Conservation (phyloP, 306 rosid species). For the Sicyos edulis region DNA sequence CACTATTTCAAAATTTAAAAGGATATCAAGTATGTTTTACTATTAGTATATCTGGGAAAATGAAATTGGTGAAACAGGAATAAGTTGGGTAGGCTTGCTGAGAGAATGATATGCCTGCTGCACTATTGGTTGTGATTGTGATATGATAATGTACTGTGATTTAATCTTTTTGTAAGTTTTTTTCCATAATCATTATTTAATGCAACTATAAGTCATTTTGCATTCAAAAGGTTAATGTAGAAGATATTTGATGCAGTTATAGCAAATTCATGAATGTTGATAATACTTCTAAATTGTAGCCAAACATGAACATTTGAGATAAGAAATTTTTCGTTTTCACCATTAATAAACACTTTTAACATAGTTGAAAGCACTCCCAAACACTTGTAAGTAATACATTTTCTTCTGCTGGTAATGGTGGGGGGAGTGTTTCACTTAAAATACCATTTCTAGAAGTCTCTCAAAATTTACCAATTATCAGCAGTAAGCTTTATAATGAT, state of each 20-base stretch:
- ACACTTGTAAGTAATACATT: too few species aligned
- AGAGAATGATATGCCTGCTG: not conserved
- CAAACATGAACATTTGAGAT: not conserved
- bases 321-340: not conserved
- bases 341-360: too few species aligned
- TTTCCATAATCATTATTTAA: not conserved
- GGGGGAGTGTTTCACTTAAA: too few species aligned
- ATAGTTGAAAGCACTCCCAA: too few species aligned
- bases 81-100: slow-evolving; percentile 5
- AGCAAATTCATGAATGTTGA: not conserved
- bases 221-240: not conserved
- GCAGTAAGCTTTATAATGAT: too few species aligned
- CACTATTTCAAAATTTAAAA: not conserved
- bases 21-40: not conserved
- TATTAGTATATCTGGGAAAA: not conserved
- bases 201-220: not conserved
- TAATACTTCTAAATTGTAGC: not conserved
- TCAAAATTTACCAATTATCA: too few species aligned
- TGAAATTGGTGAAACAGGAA: not conserved
- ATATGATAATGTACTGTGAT: slow-evolving; percentile 8
- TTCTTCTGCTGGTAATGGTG: too few species aligned
- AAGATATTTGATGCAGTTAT: not conserved
- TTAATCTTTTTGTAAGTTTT: not conserved
- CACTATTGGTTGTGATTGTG: not conserved
- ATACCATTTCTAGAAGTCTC: too few species aligned